phyloP scores from a whole-genome alignment of 768 basidiomycete species.

The Mycena metata region DNA sequence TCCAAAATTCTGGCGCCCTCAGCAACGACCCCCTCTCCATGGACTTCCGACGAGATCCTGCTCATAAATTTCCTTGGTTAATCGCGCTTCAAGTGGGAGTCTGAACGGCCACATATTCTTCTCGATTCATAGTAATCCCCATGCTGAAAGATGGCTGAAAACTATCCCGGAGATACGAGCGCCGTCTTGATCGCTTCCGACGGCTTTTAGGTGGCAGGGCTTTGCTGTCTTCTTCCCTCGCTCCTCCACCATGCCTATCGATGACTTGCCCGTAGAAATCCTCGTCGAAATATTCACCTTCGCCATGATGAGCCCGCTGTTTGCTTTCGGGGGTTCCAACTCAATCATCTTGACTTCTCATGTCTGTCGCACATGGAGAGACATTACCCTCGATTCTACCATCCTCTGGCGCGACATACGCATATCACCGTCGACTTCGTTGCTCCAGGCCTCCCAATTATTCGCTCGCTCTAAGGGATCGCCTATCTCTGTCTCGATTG shows the following conservation, averaged over 20 bases:
- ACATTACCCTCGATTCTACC: neutral
- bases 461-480: neutral
- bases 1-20: too few relatives aligned
- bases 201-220: too few relatives aligned
- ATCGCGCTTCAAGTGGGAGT: too few relatives aligned
- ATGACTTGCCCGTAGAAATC: conserved; percentile 18
- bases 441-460: conserved; percentile 6
- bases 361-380: conserved; percentile 22
- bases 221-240: too few relatives aligned
- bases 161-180: too few relatives aligned
- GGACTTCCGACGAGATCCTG: too few relatives aligned
- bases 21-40: too few relatives aligned
- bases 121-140: too few relatives aligned
- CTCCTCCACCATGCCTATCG: conserved; percentile 12
- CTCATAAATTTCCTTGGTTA: too few relatives aligned
- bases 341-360: conserved; percentile 11
- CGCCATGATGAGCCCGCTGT: conserved; percentile 1
- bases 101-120: too few relatives aligned
- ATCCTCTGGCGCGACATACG: conserved; percentile 22
- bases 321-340: conserved; percentile 11
- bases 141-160: too few relatives aligned
- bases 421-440: conserved; percentile 6
- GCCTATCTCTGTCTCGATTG: conserved; percentile 9
- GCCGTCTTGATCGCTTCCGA: too few relatives aligned
- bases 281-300: conserved; percentile 18